Evolutionary conservation across 169 alveolate genomes (phyloP).

Genomic region (Eimeria zaria): DNA sequence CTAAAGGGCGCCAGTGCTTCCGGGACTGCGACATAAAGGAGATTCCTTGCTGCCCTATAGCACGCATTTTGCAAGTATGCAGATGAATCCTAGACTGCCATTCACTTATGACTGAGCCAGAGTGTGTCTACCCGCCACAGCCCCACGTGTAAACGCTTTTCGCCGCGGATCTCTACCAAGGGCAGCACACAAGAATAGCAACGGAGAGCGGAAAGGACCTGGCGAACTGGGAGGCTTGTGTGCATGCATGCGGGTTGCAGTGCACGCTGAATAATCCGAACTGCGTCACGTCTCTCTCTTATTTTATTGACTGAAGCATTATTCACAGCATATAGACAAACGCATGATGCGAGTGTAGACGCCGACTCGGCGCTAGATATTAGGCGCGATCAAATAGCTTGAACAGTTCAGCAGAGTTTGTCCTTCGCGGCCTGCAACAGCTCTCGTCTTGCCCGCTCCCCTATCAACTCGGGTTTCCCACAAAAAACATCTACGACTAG

Average conservation of each 20-base stretch:
- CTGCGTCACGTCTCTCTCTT: neutral
- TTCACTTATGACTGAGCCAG: neutral
- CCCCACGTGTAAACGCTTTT: neutral
- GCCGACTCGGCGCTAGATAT: slow-evolving; percentile 6
- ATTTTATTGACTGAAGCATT: neutral
- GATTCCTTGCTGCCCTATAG: slow-evolving; percentile 59
- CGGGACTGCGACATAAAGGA: slow-evolving; percentile 39
- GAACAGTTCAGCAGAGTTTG: slow-evolving; percentile 42
- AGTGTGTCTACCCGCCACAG: slow-evolving; percentile 1
- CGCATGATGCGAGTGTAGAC: neutral
- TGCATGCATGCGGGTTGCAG: slow-evolving; percentile 3
- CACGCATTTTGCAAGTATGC: slow-evolving; percentile 80
- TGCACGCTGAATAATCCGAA: neutral
- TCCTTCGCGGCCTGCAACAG: slow-evolving; percentile 60
- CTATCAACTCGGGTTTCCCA: slow-evolving; percentile 30
- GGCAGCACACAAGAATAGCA: slow-evolving; percentile 13
- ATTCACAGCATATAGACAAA: neutral
- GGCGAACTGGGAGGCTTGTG: slow-evolving; percentile 25
- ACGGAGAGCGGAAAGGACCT: neutral
- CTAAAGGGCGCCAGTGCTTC: slow-evolving; percentile 43
- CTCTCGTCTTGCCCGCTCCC: slow-evolving; percentile 67
- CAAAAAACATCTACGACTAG: slow-evolving; percentile 15
- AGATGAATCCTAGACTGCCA: slow-evolving; percentile 28
- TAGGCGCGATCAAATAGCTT: neutral
- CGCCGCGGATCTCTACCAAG: neutral